Evolutionary conservation across 2,329 filamentous ascomycete species (phyloP).

Genomic region (Fusarium scirpi): DNA sequence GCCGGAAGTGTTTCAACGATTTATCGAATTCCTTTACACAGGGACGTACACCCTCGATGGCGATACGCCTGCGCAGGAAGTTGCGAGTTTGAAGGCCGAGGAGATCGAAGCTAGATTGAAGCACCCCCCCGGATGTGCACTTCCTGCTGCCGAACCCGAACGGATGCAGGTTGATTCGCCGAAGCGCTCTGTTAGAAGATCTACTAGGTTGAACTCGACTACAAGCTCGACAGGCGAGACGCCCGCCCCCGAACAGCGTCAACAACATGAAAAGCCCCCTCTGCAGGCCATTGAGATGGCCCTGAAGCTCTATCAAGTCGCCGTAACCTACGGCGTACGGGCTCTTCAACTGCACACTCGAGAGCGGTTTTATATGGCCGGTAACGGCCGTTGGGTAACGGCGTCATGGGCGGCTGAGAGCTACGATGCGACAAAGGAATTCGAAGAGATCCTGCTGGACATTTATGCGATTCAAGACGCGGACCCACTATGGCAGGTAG

Average conservation of each 20-base stretch:
- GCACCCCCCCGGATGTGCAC: slow-evolving; percentile 4
- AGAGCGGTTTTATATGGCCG: slow-evolving; percentile 48
- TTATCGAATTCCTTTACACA: slow-evolving; percentile 52
- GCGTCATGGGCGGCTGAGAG: background rate
- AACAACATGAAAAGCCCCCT: background rate
- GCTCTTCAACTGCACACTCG: slow-evolving; percentile 49
- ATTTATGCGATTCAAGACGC: slow-evolving; percentile 15
- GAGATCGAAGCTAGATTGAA: slow-evolving; percentile 23
- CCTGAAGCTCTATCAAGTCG: slow-evolving; percentile 51
- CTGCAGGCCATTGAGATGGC: slow-evolving; percentile 13
- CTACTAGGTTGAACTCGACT: slow-evolving; percentile 13
- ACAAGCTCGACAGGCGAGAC: background rate
- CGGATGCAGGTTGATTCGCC: background rate
- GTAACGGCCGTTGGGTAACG: slow-evolving; percentile 1
- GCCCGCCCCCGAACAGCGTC: background rate
- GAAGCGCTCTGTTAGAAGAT: slow-evolving; percentile 9
- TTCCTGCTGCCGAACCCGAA: background rate
- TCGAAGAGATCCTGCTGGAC: slow-evolving; percentile 24
- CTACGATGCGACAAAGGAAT: slow-evolving; percentile 21
- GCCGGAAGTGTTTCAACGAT: slow-evolving; percentile 41
- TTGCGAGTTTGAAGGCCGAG: background rate
- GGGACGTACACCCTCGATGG: slow-evolving; percentile 38
- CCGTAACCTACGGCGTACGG: slow-evolving; percentile 52
- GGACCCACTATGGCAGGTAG: slow-evolving; percentile 20
- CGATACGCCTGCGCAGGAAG: background rate